Conservation (phyloP, 768 basidiomycete species). For the Sarcodon sp. region DNA sequence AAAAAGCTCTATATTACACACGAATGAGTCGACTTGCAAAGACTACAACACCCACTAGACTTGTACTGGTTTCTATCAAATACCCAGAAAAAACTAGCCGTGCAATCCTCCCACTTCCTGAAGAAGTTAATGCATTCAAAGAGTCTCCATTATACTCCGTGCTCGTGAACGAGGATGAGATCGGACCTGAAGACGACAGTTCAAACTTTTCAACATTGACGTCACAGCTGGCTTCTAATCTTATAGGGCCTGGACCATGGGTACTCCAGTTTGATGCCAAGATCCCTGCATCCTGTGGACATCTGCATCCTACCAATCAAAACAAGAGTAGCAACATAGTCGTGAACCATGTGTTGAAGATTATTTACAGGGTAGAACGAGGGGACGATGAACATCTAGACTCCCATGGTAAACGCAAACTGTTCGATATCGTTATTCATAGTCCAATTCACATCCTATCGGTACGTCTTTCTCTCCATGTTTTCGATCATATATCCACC, state of each 20-base stretch:
- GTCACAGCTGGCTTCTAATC: slow-evolving; percentile 40
- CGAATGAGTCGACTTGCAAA: background rate
- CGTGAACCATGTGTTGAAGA: slow-evolving; percentile 68
- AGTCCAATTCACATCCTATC: slow-evolving; percentile 82
- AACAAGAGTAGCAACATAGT: slow-evolving; percentile 65
- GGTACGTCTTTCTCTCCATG: slow-evolving; percentile 28
- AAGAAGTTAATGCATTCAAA: slow-evolving; percentile 48
- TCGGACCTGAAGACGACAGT: slow-evolving; percentile 1
- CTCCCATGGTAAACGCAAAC: slow-evolving; percentile 61
- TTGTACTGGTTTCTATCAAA: slow-evolving; percentile 52
- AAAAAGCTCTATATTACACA: slow-evolving; percentile 73
- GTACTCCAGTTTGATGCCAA: slow-evolving; percentile 53
- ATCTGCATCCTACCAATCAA: slow-evolving; percentile 67
- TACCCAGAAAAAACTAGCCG: slow-evolving; percentile 36
- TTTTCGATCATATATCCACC: background rate
- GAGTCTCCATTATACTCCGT: slow-evolving; percentile 55
- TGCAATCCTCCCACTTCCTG: slow-evolving; percentile 68
- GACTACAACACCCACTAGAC: slow-evolving; percentile 43
- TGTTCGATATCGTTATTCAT: slow-evolving; percentile 82
- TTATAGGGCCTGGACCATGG: slow-evolving; percentile 86
- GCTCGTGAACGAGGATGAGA: slow-evolving; percentile 9
- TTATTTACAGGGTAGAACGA: slow-evolving; percentile 71
- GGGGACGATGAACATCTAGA: slow-evolving; percentile 59
- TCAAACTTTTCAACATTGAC: slow-evolving; percentile 1
- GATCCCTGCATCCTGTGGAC: slow-evolving; percentile 50